phyloP scores from a whole-genome alignment of 306 rosid species.

The Abrus pulchellus region DNA sequence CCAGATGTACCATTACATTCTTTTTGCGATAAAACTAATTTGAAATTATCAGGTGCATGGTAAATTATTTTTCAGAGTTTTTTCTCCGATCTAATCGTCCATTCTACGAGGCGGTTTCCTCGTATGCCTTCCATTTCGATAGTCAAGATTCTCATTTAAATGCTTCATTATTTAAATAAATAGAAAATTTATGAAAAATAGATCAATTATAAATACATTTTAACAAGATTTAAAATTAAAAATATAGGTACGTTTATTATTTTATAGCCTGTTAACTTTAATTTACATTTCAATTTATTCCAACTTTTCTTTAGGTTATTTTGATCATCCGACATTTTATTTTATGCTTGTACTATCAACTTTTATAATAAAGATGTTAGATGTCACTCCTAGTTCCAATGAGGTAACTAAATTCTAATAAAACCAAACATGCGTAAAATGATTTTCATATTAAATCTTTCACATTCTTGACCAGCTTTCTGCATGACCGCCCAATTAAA shows the following conservation, averaged over 20 bases:
- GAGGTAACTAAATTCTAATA: no score
- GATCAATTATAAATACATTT: not conserved
- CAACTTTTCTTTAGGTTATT: no score
- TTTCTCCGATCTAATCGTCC: not conserved
- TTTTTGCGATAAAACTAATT: not conserved
- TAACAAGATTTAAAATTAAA: not conserved
- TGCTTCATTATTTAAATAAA: not conserved
- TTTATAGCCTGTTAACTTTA: no score
- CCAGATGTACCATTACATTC: not conserved
- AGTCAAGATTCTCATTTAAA: not conserved
- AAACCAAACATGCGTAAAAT: not conserved
- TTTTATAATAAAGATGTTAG: no score
- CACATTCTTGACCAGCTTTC: slow-evolving; percentile 28
- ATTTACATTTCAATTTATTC: no score
- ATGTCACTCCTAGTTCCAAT: no score
- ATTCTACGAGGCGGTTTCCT: not conserved
- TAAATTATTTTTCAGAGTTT: not conserved
- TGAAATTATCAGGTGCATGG: not conserved
- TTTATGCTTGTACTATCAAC: no score
- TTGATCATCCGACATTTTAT: no score
- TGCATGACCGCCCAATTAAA: slow-evolving; percentile 30
- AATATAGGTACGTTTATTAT: not conserved
- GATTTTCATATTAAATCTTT: slow-evolving; percentile 17
- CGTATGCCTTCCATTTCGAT: not conserved
- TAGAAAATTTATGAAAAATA: not conserved